A percentile compares a stretch with the other conserved stretches of the same genome.
Conservation (phyloP, 305 asterid species). For the Coffea humblotiana region DNA sequence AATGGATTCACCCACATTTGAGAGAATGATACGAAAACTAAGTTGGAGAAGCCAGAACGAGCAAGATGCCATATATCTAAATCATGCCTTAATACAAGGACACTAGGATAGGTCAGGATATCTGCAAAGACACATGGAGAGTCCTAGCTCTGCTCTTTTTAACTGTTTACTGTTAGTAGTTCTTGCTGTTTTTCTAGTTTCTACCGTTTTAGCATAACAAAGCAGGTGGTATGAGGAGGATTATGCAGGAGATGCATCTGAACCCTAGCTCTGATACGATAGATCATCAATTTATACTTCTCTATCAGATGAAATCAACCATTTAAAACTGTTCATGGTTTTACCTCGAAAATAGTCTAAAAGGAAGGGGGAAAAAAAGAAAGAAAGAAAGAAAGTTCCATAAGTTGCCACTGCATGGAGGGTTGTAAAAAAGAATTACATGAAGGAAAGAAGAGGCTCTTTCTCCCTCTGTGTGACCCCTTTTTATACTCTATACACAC, state of each 20-base stretch:
- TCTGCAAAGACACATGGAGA: background rate
- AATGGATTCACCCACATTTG: slow-evolving; percentile 5
- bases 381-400: background rate
- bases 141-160: background rate
- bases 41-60: background rate
- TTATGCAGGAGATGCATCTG: no score
- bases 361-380: no score
- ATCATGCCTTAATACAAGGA: background rate
- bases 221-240: background rate
- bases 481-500: background rate
- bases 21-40: background rate
- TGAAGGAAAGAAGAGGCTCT: background rate
- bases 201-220: background rate
- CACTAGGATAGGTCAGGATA: background rate
- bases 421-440: background rate
- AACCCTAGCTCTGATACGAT: no score
- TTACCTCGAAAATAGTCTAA: no score
- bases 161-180: background rate
- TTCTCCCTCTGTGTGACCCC: background rate
- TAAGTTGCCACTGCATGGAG: background rate
- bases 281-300: no score
- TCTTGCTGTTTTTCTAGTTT: background rate
- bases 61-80: background rate
- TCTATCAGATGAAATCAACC: no score
- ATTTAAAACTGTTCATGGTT: no score